Evolutionary conservation across 176 grass and related monocot species (phyloP).

Genomic region (Carex littledalei): DNA sequence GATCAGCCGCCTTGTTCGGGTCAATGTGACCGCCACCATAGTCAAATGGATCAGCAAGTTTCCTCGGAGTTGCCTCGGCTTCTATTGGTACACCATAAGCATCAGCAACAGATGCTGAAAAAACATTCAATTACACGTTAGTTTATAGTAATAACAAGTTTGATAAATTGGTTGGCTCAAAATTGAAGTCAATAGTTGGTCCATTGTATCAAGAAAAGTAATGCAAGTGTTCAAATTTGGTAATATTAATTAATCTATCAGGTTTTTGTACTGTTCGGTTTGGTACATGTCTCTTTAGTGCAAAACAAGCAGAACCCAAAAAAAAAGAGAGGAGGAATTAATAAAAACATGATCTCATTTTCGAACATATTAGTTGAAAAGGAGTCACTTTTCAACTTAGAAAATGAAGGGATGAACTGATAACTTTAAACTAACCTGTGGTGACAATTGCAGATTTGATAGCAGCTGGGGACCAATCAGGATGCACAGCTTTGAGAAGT

Average conservation of each 20-base stretch:
- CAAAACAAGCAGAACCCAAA: not conserved
- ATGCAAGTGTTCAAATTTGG: not conserved
- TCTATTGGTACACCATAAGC: too few species aligned
- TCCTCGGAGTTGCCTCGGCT: too few species aligned
- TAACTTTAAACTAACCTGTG: slow-evolving; percentile 25
- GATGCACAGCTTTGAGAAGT: not conserved
- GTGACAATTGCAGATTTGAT: slow-evolving; percentile 57
- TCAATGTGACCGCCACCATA: too few species aligned
- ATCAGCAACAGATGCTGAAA: too few species aligned
- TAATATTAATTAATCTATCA: not conserved
- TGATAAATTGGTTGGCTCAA: too few species aligned
- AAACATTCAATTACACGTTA: too few species aligned
- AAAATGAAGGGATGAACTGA: not conserved
- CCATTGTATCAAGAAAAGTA: not conserved
- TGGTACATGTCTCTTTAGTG: too few species aligned
- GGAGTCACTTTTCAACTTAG: not conserved
- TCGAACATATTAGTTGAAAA: not conserved
- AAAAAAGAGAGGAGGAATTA: not conserved
- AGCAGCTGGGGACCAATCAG: not conserved
- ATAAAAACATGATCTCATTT: not conserved
- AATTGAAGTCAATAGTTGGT: too few species aligned
- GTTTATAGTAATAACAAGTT: too few species aligned
- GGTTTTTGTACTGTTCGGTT: not conserved
- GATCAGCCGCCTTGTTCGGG: too few species aligned
- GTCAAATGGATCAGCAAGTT: too few species aligned